Evolutionary conservation across 345 rosid genomes (phyloP).

Genomic region (Mallotus nudiflorus): DNA sequence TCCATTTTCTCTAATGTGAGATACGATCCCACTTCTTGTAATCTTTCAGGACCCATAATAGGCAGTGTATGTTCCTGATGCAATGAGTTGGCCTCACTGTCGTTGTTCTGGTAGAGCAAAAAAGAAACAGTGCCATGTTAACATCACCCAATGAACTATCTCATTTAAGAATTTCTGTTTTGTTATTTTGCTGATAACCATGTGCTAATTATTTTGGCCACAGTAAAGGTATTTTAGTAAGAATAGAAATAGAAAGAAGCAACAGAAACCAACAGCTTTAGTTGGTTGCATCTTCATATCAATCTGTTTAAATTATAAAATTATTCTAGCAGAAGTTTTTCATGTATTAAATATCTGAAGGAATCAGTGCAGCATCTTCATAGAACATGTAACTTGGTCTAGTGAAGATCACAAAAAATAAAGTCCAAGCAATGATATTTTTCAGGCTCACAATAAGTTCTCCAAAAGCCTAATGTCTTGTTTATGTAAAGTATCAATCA

Average conservation of each 20-base stretch:
- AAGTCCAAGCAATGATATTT: neutral
- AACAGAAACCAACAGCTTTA: neutral
- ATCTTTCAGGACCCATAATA: constrained; percentile 97
- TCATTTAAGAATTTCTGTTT: neutral
- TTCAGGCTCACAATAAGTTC: neutral
- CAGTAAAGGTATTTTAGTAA: neutral
- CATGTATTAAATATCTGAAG: neutral
- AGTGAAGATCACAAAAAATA: neutral
- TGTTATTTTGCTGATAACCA: neutral
- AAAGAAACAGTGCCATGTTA: constrained; percentile 8
- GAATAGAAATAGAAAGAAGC: neutral
- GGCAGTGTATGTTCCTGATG: constrained; percentile 95
- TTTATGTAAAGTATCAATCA: neutral
- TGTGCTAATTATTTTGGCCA: neutral
- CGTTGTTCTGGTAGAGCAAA: constrained; percentile 60
- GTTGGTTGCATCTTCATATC: neutral
- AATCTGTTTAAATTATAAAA: neutral
- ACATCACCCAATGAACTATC: neutral
- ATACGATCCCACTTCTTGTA: constrained; percentile 83
- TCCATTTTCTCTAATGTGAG: constrained; percentile 91
- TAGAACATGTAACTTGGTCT: neutral
- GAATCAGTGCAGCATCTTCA: too few relatives aligned
- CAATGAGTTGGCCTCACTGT: constrained; percentile 61
- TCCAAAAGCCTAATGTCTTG: neutral
- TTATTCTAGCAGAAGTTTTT: neutral